These are phyloP conservation scores for Trichosporon ovoides DNA, from an alignment of 1,284 basidiomycete genomes.

Conservation along the genomic window DNA sequence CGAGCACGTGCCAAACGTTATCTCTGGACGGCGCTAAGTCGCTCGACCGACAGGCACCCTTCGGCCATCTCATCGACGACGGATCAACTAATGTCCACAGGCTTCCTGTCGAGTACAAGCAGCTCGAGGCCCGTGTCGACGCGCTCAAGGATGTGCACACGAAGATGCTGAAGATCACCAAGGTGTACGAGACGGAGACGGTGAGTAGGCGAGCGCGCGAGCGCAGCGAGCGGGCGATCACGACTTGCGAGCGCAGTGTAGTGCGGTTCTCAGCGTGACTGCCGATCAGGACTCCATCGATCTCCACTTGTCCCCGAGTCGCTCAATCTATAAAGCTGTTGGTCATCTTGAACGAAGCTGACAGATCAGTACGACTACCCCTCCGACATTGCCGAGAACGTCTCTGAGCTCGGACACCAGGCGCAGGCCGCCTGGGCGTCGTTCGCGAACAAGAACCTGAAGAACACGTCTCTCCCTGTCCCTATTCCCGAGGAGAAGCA, in stretches of 20 bases:
- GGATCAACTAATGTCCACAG: too few species aligned
- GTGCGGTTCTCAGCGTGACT: not conserved
- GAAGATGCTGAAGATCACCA: constrained; percentile 74
- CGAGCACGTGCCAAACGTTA: not conserved
- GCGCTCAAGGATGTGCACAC: constrained; percentile 77
- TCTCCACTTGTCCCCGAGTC: not conserved
- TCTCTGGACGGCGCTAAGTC: not conserved
- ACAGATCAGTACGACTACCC: constrained; percentile 69
- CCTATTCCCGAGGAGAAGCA: constrained; percentile 55
- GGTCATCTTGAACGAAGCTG: too few species aligned
- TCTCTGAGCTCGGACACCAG: constrained; percentile 55
- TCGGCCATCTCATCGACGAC: not conserved
- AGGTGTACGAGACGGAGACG: constrained; percentile 72
- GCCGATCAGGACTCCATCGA: not conserved
- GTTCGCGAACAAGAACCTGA: constrained; percentile 83
- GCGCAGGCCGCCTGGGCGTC: constrained; percentile 73
- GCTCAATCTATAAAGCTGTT: too few species aligned
- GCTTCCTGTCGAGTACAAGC: constrained; percentile 75
- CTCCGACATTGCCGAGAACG: constrained; percentile 53
- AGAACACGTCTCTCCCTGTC: constrained; percentile 78
- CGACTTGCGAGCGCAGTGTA: too few species aligned
- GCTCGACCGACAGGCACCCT: not conserved
- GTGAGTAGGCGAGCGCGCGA: constrained; percentile 24
- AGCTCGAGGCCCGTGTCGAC: constrained; percentile 90
- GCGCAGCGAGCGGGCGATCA: not conserved